A percentile compares a stretch with the other conserved stretches of the same genome.
phyloP scores from a whole-genome alignment of 1,284 basidiomycete species.

The Flammula alnicola region DNA sequence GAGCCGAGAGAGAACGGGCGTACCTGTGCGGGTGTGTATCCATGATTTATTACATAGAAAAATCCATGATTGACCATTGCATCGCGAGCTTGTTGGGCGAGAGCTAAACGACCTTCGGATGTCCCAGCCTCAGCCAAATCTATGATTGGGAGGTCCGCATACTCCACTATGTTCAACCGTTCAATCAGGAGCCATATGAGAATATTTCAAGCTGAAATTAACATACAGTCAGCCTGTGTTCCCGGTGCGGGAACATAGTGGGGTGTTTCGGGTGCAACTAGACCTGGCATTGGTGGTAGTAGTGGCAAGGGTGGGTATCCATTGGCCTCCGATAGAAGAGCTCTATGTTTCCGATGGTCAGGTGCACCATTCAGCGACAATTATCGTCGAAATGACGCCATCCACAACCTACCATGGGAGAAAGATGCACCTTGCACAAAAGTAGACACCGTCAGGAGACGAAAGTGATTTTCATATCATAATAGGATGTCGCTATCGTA shows the following conservation, averaged over 20 bases:
- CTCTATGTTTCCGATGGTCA: background rate
- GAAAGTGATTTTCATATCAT: too few species aligned
- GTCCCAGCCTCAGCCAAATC: conserved; percentile 61
- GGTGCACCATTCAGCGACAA: conserved; percentile 3
- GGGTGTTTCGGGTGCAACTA: conserved; percentile 27
- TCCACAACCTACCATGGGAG: conserved; percentile 6
- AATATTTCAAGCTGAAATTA: background rate
- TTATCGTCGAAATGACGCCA: conserved; percentile 9
- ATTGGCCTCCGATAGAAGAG: too few species aligned
- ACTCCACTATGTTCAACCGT: conserved; percentile 54
- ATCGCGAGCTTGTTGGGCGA: conserved; percentile 54
- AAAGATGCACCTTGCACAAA: background rate
- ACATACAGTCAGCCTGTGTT: conserved; percentile 38
- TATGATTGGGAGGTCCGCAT: conserved; percentile 67
- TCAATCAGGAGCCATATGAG: background rate
- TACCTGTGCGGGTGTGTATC: conserved; percentile 51
- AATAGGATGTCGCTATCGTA: too few species aligned
- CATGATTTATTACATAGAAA: conserved; percentile 67
- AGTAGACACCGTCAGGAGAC: background rate
- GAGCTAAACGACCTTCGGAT: conserved; percentile 47
- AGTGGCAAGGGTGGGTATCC: background rate
- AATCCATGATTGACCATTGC: conserved; percentile 68
- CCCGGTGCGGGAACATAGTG: conserved; percentile 41
- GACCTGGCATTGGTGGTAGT: conserved; percentile 14
- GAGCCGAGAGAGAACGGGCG: conserved; percentile 3